Evolutionary conservation across 345 rosid genomes (phyloP), one percentile per base, ranked within the genome.

Genomic region (Arabidopsis thaliana): DNA sequence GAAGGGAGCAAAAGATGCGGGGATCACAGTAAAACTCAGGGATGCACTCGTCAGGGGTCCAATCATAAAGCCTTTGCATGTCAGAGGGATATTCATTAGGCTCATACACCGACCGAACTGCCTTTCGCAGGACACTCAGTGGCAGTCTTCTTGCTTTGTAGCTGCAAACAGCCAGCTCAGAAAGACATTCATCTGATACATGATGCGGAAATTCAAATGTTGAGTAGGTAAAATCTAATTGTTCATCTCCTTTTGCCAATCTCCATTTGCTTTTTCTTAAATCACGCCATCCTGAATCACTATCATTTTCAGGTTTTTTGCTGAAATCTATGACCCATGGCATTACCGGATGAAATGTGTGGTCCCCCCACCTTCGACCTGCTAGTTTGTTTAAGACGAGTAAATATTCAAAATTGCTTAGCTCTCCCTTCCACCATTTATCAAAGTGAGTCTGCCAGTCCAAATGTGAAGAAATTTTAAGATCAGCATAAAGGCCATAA

Each of bases 11-110:
- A 81, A 93, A 93, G 61, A 93, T 85, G 61, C 74, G 86, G 8
- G 97, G 87, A 76, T 93, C 93, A 68, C 88, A 89, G 68, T 85
- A 93, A 76, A 93, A 93, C 82, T 93, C 98, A 16, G 98, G 98
- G 76, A 93, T 91, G 88, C 98, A 91, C 81, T 93, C 98, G 70
- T 93, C 98, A 82, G 98, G 98, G 55, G 98, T 93, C 98, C 98
- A 93, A 56, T 91, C 96, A 78, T 93, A 93, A 78, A 91, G 91
- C 77, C 98, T 85, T 82, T 88, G 93, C 97, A 93, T 93, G 66
- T 83, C 89, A 32, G 98, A 91, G 57, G 98, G 98, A 82, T 93
- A 93, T 75, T 93, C 98, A 78, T 93, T 93, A 64, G 98, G 98
- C 83, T 91, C 97, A 82, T 93, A 93, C 36, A 93, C 97, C 9